Evolutionary conservation across 2,329 filamentous ascomycete species (phyloP), one percentile per base, ranked within the genome.

Genomic region (Dactylellina haptotyla): DNA sequence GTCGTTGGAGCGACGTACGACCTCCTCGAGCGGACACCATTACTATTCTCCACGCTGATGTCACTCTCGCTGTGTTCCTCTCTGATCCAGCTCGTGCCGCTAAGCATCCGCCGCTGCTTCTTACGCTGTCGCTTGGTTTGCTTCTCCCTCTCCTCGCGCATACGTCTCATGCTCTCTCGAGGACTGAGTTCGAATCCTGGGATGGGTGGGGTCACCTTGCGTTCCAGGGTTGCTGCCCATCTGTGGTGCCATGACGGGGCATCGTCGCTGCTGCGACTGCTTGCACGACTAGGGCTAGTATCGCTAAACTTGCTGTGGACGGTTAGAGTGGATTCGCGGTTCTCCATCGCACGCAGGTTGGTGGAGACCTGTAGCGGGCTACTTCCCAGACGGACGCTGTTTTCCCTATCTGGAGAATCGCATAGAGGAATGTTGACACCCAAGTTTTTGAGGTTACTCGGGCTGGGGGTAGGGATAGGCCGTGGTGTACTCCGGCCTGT

Each of bases 391-490:
- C 46, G 61, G 25, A 66, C 69, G 25, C 61, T 65, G 48, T 53
- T 25, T 34, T 73, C 69, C 23, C 69, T 62, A 12, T 73, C 69
- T 12, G 69, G 69, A 16, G 69, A 73, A 39, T 73, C 69, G 30
- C 69, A 73, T 20, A 73, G 62, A 2, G 69, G 69, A 28, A 73
- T 72, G n/a, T 72, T 72, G 53, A 72, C 64, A n/a, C 69, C 69
- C 39, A 73, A 45, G 5, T 57, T 32, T n/a, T 59, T 67, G 20
- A 67, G 45, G 39, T 73, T 39, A 3, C 53, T 30, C 1, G 61
- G 16, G 28, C 34, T 62, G 10, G 54, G 39, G 30, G 56, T 51
- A 2, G 51, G 5, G 20, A 26, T 58, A 9, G 25, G 4, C 26
- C 16, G 48, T 4, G 48, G 54, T 12, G 46, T n/a, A n/a, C n/a